Conservation (phyloP, 306 rosid genomes). For the Nissolia schottii region DNA sequence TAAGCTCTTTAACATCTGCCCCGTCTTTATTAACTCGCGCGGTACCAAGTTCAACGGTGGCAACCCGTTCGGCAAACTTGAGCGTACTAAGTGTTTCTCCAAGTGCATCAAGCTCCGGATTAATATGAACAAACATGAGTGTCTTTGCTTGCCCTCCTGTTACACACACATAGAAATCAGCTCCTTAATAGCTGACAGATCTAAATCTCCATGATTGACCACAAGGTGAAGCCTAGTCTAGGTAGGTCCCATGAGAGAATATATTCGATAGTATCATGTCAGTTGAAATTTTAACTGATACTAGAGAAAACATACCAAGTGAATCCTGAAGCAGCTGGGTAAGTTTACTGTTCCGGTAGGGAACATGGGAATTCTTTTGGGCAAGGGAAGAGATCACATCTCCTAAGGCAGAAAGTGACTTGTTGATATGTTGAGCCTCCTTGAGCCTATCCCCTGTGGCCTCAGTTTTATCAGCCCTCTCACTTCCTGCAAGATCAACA, state of each 20-base stretch:
- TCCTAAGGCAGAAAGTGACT: constrained; percentile 94
- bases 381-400: constrained; percentile 95
- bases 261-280: no score
- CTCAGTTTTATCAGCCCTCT: constrained; percentile 92
- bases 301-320: constrained; percentile 61
- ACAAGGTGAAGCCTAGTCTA: no score
- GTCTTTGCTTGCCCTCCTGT: constrained; percentile 95
- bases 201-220: no score
- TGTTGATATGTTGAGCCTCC: constrained; percentile 97
- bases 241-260: no score
- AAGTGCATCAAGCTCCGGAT: constrained; percentile 78
- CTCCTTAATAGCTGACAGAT: neutral
- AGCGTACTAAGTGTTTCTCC: constrained; percentile 93
- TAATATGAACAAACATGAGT: constrained; percentile 91
- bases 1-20: constrained; percentile 73
- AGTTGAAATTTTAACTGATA: no score
- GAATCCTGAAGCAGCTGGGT: constrained; percentile 96
- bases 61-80: constrained; percentile 91
- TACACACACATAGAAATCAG: neutral
- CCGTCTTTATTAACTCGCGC: constrained; percentile 69
- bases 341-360: constrained; percentile 93
- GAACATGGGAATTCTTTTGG: constrained; percentile 80
- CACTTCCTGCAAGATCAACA: constrained; percentile 98
- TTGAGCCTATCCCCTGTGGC: constrained; percentile 91
- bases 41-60: constrained; percentile 84